phyloP scores from a whole-genome alignment of 176 grass and related monocot species.

The Aegilops speltoides region DNA sequence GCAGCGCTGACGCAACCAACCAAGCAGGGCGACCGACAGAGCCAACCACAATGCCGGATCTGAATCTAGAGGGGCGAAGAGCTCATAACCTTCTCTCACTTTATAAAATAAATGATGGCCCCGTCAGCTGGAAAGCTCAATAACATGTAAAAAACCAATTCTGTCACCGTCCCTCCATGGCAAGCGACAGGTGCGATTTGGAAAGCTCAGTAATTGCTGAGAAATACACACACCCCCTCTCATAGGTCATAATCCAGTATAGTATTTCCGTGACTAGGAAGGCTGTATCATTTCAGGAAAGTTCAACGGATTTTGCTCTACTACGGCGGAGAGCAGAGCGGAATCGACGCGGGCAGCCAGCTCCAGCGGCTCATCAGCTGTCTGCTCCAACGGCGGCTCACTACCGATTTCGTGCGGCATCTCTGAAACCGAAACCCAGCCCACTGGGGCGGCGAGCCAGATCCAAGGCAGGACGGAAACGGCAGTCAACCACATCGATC shows the following conservation, averaged over 20 bases:
- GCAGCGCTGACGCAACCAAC: not conserved
- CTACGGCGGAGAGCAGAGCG: not conserved
- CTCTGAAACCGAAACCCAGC: not conserved
- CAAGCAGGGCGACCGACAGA: not conserved
- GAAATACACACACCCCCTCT: not conserved
- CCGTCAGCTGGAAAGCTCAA: constrained; percentile 6
- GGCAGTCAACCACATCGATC: not conserved
- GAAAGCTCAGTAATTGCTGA: not conserved
- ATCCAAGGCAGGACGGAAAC: not conserved
- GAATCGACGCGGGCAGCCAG: not conserved
- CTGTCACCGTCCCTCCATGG: not conserved
- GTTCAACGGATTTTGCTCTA: not conserved
- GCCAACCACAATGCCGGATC: not conserved
- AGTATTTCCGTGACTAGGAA: not conserved
- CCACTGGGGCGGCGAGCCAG: not conserved
- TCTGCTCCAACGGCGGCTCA: not conserved
- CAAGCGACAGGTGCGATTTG: not conserved
- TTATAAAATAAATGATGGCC: not conserved
- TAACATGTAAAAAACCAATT: not conserved
- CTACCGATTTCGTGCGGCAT: not conserved
- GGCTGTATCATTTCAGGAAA: not conserved
- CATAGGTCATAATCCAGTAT: not conserved
- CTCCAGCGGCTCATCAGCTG: not conserved
- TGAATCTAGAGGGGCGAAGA: not conserved
- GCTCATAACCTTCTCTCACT: not conserved